Evolutionary conservation across 1,284 basidiomycete species (phyloP).

Genomic region (Leccinum ambiguum): DNA sequence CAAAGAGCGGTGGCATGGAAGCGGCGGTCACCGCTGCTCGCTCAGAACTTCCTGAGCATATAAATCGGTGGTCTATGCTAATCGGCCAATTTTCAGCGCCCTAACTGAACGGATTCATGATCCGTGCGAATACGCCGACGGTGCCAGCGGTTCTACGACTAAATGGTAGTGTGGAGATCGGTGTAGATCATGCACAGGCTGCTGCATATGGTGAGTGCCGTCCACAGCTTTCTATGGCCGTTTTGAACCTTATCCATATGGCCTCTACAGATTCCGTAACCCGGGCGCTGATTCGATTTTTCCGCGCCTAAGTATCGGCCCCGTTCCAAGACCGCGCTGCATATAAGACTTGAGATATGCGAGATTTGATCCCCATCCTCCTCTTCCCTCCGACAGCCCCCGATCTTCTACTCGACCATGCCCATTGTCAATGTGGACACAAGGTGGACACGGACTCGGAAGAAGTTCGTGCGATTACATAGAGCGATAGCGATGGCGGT

Average conservation of each 20-base stretch:
- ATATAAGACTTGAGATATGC: constrained; percentile 13
- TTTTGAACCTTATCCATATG: neutral
- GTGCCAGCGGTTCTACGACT: neutral
- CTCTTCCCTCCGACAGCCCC: neutral
- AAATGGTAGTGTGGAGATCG: neutral
- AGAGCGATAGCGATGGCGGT: too few relatives aligned
- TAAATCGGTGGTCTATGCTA: neutral
- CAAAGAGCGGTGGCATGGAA: neutral
- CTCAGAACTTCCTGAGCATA: neutral
- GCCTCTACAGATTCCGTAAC: neutral
- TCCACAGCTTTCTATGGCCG: constrained; percentile 7
- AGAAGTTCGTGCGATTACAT: too few relatives aligned
- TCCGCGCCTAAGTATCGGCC: neutral
- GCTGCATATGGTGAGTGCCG: neutral
- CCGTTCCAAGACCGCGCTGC: neutral
- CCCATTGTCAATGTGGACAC: neutral
- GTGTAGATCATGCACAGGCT: constrained; percentile 1
- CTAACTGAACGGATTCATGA: neutral
- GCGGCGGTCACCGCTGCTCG: too few relatives aligned
- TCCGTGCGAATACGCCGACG: neutral
- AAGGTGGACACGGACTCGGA: too few relatives aligned
- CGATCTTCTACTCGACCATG: constrained; percentile 7
- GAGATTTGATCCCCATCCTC: neutral
- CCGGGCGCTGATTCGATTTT: neutral
- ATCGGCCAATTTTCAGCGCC: neutral